These are phyloP conservation scores for Phaffomyces antillensis DNA, from an alignment of 805 yeast species.

Conservation along the genomic window DNA sequence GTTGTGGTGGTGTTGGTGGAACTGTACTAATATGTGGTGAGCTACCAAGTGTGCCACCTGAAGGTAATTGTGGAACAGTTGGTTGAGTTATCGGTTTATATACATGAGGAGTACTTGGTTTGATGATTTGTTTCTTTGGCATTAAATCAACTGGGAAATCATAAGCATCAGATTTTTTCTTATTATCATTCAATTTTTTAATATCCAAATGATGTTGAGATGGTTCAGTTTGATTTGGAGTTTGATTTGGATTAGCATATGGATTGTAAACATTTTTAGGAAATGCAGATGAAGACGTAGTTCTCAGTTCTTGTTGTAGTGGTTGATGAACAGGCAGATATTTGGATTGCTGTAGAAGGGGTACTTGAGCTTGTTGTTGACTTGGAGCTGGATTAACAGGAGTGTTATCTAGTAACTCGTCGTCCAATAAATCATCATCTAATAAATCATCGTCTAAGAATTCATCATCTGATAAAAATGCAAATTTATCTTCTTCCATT, in stretches of 20 bases:
- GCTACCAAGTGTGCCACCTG: not conserved
- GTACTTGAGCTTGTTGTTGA: not conserved
- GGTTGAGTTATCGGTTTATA: not conserved
- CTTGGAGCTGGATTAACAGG: not conserved
- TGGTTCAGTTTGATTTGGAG: not conserved
- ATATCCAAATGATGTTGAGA: slow-evolving; percentile 17
- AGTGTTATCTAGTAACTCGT: slow-evolving; percentile 31
- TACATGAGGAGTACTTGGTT: slow-evolving; percentile 6
- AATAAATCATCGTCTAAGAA: slow-evolving; percentile 8
- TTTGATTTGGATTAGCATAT: not conserved
- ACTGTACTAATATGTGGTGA: not conserved
- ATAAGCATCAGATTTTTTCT: slow-evolving; percentile 67
- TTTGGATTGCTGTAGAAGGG: not conserved
- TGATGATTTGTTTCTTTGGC: slow-evolving; percentile 23
- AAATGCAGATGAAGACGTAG: slow-evolving; percentile 4
- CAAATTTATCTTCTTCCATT: slow-evolving; percentile 8
- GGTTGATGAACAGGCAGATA: not conserved
- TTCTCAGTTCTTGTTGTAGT: not conserved
- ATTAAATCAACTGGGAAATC: slow-evolving; percentile 62
- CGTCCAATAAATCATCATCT: slow-evolving; percentile 33
- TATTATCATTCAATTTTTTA: slow-evolving; percentile 34
- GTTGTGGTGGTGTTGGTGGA: not conserved
- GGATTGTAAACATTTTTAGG: not conserved
- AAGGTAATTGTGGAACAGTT: not conserved
- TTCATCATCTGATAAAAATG: slow-evolving; percentile 14